phyloP scores from a whole-genome alignment of 306 rosid genomes.

The Vigna angularis region DNA sequence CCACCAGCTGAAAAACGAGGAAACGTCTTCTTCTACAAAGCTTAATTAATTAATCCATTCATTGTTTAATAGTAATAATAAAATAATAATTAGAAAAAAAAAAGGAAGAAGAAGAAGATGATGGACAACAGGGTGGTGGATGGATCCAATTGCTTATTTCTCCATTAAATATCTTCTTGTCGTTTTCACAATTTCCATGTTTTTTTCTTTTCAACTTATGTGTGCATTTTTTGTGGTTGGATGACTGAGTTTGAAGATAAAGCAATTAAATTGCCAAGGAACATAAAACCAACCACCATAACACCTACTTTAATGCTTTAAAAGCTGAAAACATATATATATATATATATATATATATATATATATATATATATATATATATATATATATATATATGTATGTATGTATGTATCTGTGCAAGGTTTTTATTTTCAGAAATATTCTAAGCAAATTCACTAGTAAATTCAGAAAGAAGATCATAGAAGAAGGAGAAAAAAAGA shows the following conservation, averaged over 20 bases:
- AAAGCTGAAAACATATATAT: slow-evolving; percentile 38
- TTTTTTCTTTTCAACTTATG: slow-evolving; percentile 46
- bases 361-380: no score
- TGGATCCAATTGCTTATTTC: slow-evolving; percentile 70
- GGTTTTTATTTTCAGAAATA: slow-evolving; percentile 23
- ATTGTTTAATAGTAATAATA: slow-evolving; percentile 10
- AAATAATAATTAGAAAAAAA: not conserved
- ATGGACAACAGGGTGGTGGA: slow-evolving; percentile 51
- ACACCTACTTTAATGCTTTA: slow-evolving; percentile 75
- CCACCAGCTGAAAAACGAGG: slow-evolving; percentile 79
- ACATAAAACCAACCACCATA: slow-evolving; percentile 78
- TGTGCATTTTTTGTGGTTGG: slow-evolving; percentile 78
- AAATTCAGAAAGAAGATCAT: slow-evolving; percentile 19
- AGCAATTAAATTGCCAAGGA: slow-evolving; percentile 77
- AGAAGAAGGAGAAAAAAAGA: not conserved
- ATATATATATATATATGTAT: no score
- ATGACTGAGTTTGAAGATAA: slow-evolving; percentile 82
- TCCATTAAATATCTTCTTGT: slow-evolving; percentile 88
- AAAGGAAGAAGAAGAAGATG: slow-evolving; percentile 41
- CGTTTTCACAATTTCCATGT: slow-evolving; percentile 71
- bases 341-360: no score
- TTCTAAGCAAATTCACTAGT: not conserved
- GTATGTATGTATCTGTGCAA: slow-evolving; percentile 2
- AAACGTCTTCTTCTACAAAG: slow-evolving; percentile 77
- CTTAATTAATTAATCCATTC: slow-evolving; percentile 38